Base-by-base conservation (phyloP, 2,329 filamentous ascomycete genomes). In the Purpureocillium takamizusanense region DNA sequence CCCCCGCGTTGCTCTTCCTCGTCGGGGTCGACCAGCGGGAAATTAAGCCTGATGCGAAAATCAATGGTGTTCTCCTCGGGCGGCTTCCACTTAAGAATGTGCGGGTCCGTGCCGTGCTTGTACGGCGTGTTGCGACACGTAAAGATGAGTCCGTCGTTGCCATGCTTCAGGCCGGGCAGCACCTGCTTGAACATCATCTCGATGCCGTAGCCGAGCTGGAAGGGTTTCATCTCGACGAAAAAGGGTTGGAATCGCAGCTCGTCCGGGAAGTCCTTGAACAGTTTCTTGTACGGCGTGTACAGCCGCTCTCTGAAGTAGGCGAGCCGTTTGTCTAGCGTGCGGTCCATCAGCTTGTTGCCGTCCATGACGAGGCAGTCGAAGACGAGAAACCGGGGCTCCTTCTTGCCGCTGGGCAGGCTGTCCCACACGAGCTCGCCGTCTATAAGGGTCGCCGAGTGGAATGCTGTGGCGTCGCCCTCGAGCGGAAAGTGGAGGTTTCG, bases 51-150 rank as follows among this genome's bases (percentile, higher is more conserved):
- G 51, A 97, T 72, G 31, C 83, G 76, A 59, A 95, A 95, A 59
- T 98, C 92, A 49, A 98, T 79, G 0, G 88, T 94, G 65, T 98
- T 98, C 60, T 98, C 92, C 47, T 86, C 73, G 4, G 87, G 86
- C 1, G 90, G 88, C 63, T 98, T 98, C 92, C 92, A 98, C 61
- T 98, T 98, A 30, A 98, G 69, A 46, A 95, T 98, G 58, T 95
- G 83, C 36, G 78, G 77, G 61, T 98, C 92, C 11, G 92, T 98
- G 48, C 92, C 92, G 48, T 84, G 82, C 51, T 82, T 81, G 66
- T 98, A 98, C 9, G 82, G 74, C 14, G 86, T 87, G 51, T 79
- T 83, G 46, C 86, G 80, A 64, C 90, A 95, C n/a, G 92, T 97
- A 63, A 97, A 98, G 54, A 98, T 95, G 34, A 98, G 74, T 6